Percentiles rank a stretch among this genome's conserved stretches.
Conservation (phyloP, 2,329 filamentous ascomycete species). For the Exophiala spinifera region DNA sequence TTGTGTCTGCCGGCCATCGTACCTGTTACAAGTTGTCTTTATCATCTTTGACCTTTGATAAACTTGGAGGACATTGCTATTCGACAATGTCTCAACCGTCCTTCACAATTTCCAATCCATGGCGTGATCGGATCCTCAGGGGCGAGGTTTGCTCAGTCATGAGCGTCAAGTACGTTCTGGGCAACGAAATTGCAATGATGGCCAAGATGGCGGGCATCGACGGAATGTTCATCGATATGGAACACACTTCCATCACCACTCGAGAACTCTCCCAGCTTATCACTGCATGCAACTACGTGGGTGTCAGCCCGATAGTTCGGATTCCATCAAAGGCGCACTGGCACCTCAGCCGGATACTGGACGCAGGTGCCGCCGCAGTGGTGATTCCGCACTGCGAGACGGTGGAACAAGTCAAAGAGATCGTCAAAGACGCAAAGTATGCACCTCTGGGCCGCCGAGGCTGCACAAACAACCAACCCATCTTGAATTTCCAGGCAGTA, state of each 20-base stretch:
- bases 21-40: too few relatives aligned
- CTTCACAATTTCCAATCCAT: constrained; percentile 30
- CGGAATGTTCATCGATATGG: constrained; percentile 46
- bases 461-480: constrained; percentile 38
- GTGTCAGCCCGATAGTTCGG: constrained; percentile 43
- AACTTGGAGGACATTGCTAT: too few relatives aligned
- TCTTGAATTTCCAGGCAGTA: constrained; percentile 36
- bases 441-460: constrained; percentile 38
- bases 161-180: constrained; percentile 35
- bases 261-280: constrained; percentile 38
- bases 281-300: constrained; percentile 40
- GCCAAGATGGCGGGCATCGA: constrained; percentile 43
- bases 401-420: constrained; percentile 37
- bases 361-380: constrained; percentile 42
- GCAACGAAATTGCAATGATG: constrained; percentile 40
- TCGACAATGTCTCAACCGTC: too few relatives aligned
- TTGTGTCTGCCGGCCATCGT: too few relatives aligned
- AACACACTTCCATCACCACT: constrained; percentile 42
- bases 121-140: constrained; percentile 32
- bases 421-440: constrained; percentile 40
- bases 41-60: too few relatives aligned
- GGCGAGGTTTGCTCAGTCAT: constrained; percentile 33
- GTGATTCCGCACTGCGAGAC: constrained; percentile 43
- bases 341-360: constrained; percentile 40
- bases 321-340: constrained; percentile 40